A percentile compares a stretch with the other conserved stretches of the same genome.
Evolutionary conservation across 1,139 yeast species (phyloP).

Genomic region (Diutina pseudorugosa): DNA sequence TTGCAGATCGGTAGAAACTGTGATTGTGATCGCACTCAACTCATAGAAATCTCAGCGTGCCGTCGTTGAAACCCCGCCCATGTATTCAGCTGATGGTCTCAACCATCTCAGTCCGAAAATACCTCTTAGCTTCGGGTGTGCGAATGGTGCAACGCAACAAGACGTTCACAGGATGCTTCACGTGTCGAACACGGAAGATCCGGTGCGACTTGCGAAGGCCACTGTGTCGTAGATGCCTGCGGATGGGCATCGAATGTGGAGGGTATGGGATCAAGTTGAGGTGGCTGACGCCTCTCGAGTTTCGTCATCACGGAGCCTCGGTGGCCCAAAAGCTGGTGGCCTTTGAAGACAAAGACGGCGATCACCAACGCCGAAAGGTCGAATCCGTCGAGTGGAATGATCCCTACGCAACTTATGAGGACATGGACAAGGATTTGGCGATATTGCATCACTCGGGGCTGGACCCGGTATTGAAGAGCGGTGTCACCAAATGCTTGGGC

Average conservation of each 20-base stretch:
- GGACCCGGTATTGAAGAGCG: background rate
- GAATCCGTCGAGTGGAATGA: slow-evolving; percentile 61
- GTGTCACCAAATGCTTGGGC: slow-evolving; percentile 45
- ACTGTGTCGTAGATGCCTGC: slow-evolving; percentile 28
- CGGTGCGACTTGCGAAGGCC: slow-evolving; percentile 37
- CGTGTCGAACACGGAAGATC: slow-evolving; percentile 36
- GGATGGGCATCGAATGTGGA: slow-evolving; percentile 50
- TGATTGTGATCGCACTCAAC: too few species aligned
- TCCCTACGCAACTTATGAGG: slow-evolving; percentile 64
- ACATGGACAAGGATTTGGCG: slow-evolving; percentile 65
- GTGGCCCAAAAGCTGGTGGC: slow-evolving; percentile 17
- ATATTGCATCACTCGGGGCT: slow-evolving; percentile 28
- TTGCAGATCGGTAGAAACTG: too few species aligned
- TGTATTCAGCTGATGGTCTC: background rate
- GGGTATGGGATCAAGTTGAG: slow-evolving; percentile 75
- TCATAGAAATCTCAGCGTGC: too few species aligned
- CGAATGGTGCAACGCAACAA: slow-evolving; percentile 11
- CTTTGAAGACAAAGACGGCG: slow-evolving; percentile 16
- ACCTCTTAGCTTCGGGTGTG: background rate
- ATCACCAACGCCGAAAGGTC: slow-evolving; percentile 53
- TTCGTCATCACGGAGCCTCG: slow-evolving; percentile 22
- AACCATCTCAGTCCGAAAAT: background rate
- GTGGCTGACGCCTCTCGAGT: slow-evolving; percentile 55
- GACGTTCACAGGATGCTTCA: slow-evolving; percentile 40
- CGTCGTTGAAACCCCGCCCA: too few species aligned